These are phyloP conservation scores for Coffea humblotiana DNA, from an alignment of 305 asterid species.

Conservation along the genomic window DNA sequence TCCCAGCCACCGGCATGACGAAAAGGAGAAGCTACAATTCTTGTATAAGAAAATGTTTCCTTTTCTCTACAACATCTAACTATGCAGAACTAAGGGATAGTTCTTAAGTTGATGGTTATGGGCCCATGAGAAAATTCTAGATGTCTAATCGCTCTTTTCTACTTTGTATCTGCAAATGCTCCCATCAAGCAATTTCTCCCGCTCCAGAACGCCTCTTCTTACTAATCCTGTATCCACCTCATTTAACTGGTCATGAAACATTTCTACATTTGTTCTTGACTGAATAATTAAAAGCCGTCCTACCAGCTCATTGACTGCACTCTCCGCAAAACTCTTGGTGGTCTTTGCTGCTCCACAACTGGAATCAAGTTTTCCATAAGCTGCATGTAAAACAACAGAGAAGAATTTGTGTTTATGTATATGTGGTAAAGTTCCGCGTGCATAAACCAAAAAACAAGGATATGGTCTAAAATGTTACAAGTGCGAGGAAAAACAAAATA, in stretches of 20 bases:
- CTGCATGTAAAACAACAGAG: constrained; percentile 41
- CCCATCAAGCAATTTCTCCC: constrained; percentile 10
- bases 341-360: constrained; percentile 57
- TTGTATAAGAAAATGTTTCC: constrained; percentile 9
- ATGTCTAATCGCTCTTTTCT: not conserved
- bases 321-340: constrained; percentile 63
- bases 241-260: constrained; percentile 3
- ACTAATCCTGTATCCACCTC: not conserved
- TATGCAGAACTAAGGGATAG: constrained; percentile 12
- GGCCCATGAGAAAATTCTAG: constrained; percentile 12
- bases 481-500: not conserved
- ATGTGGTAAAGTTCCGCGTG: not conserved
- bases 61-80: constrained; percentile 26
- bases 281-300: constrained; percentile 3
- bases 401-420: not conserved
- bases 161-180: constrained; percentile 11
- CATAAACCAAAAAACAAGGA: not conserved
- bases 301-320: constrained; percentile 55
- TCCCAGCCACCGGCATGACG: constrained; percentile 5
- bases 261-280: constrained; percentile 19
- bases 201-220: constrained; percentile 20
- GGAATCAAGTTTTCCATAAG: constrained; percentile 80
- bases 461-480: not conserved
- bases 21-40: constrained; percentile 11
- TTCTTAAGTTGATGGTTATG: constrained; percentile 4